Evolutionary conservation across 2,329 filamentous ascomycete genomes (phyloP).

Genomic region (Fusarium floridanum): DNA sequence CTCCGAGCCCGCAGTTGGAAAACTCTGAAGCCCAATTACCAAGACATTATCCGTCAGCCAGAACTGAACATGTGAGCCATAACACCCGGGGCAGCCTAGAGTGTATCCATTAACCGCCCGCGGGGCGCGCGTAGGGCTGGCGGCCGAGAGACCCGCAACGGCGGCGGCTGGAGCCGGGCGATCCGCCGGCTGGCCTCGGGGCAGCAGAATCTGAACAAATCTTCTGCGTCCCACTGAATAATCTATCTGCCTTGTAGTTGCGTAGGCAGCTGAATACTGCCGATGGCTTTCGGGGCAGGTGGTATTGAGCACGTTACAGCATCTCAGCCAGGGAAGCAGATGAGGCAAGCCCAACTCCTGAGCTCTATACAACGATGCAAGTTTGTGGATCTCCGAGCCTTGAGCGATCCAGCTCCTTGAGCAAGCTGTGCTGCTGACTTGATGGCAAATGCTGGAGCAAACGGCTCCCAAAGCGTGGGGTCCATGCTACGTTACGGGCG

Average conservation of each 20-base stretch:
- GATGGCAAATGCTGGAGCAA: neutral
- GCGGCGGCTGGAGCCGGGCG: constrained; percentile 34
- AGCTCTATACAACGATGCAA: constrained; percentile 3
- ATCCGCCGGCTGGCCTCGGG: constrained; percentile 23
- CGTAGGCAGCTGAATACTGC: neutral
- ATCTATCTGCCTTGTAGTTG: neutral
- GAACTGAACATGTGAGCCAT: constrained; percentile 7
- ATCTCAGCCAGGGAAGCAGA: neutral
- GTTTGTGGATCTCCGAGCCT: neutral
- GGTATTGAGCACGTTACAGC: neutral
- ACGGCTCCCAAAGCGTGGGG: neutral
- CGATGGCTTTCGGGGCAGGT: neutral
- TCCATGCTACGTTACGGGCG: constrained; percentile 34
- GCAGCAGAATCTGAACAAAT: constrained; percentile 8
- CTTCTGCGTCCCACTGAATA: neutral
- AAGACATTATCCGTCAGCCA: neutral
- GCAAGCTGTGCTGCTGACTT: neutral
- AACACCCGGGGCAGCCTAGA: neutral
- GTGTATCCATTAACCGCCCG: constrained; percentile 1
- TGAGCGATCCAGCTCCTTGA: constrained; percentile 7
- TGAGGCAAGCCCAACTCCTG: neutral
- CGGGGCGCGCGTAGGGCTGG: constrained; percentile 34
- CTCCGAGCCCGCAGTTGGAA: neutral
- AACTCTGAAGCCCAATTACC: neutral
- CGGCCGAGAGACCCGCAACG: constrained; percentile 27